Conservation (phyloP, 2,329 filamentous ascomycete genomes). For the Colletotrichum graminicola region DNA sequence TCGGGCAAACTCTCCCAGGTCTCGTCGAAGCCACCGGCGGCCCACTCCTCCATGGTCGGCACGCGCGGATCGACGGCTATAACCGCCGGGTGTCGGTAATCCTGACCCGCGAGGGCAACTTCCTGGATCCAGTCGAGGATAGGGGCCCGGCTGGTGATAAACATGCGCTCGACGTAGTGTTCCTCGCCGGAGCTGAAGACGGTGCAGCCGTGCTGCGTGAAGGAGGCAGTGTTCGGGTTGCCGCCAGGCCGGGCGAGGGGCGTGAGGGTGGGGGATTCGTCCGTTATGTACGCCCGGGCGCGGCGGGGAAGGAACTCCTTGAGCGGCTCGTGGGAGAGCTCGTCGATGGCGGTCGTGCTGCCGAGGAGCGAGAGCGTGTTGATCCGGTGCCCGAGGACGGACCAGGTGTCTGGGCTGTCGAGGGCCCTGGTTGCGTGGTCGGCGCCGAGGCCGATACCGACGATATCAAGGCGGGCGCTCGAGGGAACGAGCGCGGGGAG, state of each 20-base stretch:
- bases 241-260: slow-evolving; percentile 61
- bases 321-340: slow-evolving; percentile 59
- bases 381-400: slow-evolving; percentile 57
- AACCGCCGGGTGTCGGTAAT: slow-evolving; percentile 57
- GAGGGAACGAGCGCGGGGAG: slow-evolving; percentile 62
- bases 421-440: slow-evolving; percentile 70
- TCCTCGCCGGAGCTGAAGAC: slow-evolving; percentile 76
- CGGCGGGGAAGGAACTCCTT: slow-evolving; percentile 66
- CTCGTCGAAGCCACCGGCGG: slow-evolving; percentile 44
- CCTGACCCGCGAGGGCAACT: slow-evolving; percentile 56
- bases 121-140: slow-evolving; percentile 73
- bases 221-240: slow-evolving; percentile 54
- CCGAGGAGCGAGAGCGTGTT: slow-evolving; percentile 65
- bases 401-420: slow-evolving; percentile 65
- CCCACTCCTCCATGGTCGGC: slow-evolving; percentile 30
- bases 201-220: slow-evolving; percentile 70
- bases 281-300: slow-evolving; percentile 71
- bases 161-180: slow-evolving; percentile 70
- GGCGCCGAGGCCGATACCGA: slow-evolving; percentile 78
- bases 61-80: slow-evolving; percentile 45
- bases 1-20: slow-evolving; percentile 50
- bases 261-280: slow-evolving; percentile 62
- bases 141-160: slow-evolving; percentile 65
- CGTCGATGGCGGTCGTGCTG: slow-evolving; percentile 54
- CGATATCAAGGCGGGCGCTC: slow-evolving; percentile 73